These are phyloP conservation scores for Melaleuca alternifolia DNA, from an alignment of 345 rosid species.

Conservation along the genomic window DNA sequence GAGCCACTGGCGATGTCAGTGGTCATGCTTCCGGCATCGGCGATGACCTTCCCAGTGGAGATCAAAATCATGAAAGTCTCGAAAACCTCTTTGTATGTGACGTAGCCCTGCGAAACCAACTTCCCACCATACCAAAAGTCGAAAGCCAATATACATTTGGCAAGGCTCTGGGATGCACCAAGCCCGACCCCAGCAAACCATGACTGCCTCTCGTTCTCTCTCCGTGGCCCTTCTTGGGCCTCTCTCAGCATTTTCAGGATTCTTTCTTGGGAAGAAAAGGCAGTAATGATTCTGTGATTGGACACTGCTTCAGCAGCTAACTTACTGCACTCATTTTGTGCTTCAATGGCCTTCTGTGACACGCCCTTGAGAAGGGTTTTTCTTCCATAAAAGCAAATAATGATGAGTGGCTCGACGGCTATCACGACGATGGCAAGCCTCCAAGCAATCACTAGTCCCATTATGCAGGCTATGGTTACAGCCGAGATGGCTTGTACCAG, in stretches of 20 bases:
- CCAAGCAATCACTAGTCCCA: background rate
- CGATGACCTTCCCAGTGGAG: background rate
- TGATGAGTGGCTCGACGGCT: background rate
- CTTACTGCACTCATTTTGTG: background rate
- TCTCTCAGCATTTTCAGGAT: background rate
- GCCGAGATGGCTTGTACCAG: background rate
- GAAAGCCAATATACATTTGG: background rate
- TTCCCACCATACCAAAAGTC: background rate
- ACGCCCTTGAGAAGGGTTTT: background rate
- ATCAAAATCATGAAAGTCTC: background rate
- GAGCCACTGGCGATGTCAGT: background rate
- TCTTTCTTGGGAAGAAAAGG: background rate
- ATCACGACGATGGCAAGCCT: slow-evolving; percentile 1
- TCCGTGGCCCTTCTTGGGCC: background rate
- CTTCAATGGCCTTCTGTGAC: background rate
- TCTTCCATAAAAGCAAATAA: background rate
- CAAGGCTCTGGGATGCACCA: background rate
- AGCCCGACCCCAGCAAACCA: background rate
- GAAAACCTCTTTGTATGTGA: background rate
- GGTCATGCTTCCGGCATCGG: slow-evolving; percentile 7
- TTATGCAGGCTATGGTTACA: background rate
- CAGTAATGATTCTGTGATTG: background rate
- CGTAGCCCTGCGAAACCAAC: background rate
- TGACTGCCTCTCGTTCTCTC: background rate
- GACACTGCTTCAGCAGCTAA: background rate